Percentiles rank a stretch among this genome's conserved stretches.
phyloP scores from a whole-genome alignment of 352 stramenopile genomes.

The Pythium coloratum region DNA sequence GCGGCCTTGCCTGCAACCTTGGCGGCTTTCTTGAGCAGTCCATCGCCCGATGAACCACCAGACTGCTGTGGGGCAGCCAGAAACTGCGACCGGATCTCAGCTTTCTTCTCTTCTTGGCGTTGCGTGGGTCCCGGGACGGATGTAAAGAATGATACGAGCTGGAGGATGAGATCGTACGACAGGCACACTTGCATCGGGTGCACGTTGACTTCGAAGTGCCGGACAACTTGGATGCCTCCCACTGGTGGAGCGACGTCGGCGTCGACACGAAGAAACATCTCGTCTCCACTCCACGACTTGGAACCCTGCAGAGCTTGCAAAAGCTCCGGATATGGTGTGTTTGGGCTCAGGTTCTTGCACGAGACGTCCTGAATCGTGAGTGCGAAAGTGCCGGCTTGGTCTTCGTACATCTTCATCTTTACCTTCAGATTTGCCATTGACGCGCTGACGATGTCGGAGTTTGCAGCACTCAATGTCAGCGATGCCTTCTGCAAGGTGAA shows the following conservation, averaged over 20 bases:
- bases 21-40: conserved; percentile 55
- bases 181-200: conserved; percentile 85
- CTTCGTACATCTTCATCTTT: conserved; percentile 70
- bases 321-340: conserved; percentile 73
- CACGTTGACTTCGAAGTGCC: conserved; percentile 87
- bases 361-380: conserved; percentile 61
- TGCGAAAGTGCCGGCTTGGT: conserved; percentile 62
- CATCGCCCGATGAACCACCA: conserved; percentile 29
- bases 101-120: conserved; percentile 53
- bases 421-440: conserved; percentile 46
- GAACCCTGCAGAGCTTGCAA: conserved; percentile 43
- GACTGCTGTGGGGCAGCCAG: conserved; percentile 33
- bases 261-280: conserved; percentile 74
- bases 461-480: conserved; percentile 57
- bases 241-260: conserved; percentile 70
- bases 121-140: conserved; percentile 23
- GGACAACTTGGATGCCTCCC: conserved; percentile 55
- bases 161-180: conserved; percentile 75
- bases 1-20: conserved; percentile 67
- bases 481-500: conserved; percentile 60
- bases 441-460: conserved; percentile 60
- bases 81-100: conserved; percentile 69
- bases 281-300: conserved; percentile 54
- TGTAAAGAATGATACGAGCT: conserved; percentile 63
- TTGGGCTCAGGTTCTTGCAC: conserved; percentile 63